Conservation (phyloP, 2,329 filamentous ascomycete species). For the Metarhizium guizhouense region DNA sequence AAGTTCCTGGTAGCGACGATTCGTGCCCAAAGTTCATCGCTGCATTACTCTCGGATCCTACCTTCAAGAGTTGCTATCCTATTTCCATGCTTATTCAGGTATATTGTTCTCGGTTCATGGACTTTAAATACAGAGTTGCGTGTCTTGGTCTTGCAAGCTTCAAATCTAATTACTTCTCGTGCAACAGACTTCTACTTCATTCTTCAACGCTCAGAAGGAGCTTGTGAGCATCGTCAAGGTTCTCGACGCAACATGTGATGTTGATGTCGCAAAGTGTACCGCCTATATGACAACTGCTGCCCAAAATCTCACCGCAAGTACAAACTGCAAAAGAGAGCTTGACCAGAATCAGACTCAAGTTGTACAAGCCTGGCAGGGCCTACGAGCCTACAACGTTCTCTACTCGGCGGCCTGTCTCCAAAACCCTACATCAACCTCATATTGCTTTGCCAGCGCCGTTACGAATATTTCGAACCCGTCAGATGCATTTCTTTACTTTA, state of each 20-base stretch:
- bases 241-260: slow-evolving; percentile 69
- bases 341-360: slow-evolving; percentile 59
- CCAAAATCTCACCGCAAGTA: slow-evolving; percentile 47
- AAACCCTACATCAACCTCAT: slow-evolving; percentile 55
- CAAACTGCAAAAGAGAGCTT: slow-evolving; percentile 67
- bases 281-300: slow-evolving; percentile 57
- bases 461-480: slow-evolving; percentile 63
- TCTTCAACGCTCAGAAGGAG: slow-evolving; percentile 72
- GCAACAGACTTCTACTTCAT: slow-evolving; percentile 64
- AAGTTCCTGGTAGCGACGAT: slow-evolving; percentile 33
- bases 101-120: slow-evolving; percentile 17
- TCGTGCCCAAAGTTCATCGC: slow-evolving; percentile 61
- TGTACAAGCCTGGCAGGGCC: slow-evolving; percentile 62
- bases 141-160: background rate
- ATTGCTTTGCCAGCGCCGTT: slow-evolving; percentile 77
- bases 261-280: slow-evolving; percentile 57
- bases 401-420: slow-evolving; percentile 76
- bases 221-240: slow-evolving; percentile 64
- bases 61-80: slow-evolving; percentile 68
- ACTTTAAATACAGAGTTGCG: background rate
- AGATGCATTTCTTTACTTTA: slow-evolving; percentile 75
- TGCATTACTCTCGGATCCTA: slow-evolving; percentile 53
- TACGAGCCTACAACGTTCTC: slow-evolving; percentile 67
- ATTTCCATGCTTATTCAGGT: slow-evolving; percentile 78
- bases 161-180: background rate